Evolutionary conservation across 768 basidiomycete species (phyloP).

Genomic region (Hypholoma sublateritium): DNA sequence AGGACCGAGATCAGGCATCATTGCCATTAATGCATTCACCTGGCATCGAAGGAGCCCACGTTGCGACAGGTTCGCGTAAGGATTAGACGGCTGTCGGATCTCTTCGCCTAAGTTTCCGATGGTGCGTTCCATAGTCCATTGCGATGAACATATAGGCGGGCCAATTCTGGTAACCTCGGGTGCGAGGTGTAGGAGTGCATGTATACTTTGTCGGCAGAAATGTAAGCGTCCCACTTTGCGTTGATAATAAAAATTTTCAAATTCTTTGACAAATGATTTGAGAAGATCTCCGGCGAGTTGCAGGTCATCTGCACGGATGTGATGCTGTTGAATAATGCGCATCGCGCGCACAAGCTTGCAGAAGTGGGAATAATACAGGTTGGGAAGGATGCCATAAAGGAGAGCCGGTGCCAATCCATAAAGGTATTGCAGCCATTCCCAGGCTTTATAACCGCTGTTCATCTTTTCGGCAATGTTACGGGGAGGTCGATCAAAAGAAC

Average conservation of each 20-base stretch:
- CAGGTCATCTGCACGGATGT: constrained; percentile 3
- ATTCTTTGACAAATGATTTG: constrained; percentile 23
- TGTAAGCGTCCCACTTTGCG: constrained; percentile 27
- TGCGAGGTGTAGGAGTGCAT: constrained; percentile 26
- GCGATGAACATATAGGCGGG: constrained; percentile 9
- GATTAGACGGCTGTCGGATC: constrained; percentile 25
- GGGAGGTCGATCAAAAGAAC: constrained; percentile 40
- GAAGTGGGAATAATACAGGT: background rate
- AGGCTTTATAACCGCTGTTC: constrained; percentile 22
- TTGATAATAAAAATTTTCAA: constrained; percentile 34
- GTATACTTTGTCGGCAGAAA: constrained; percentile 31
- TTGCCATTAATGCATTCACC: constrained; percentile 16
- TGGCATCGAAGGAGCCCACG: constrained; percentile 15
- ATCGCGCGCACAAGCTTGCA: constrained; percentile 28
- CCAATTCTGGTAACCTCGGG: constrained; percentile 24
- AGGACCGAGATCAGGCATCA: constrained; percentile 9
- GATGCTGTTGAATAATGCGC: constrained; percentile 22
- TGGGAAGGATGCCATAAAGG: constrained; percentile 24
- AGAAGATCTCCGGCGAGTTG: constrained; percentile 1
- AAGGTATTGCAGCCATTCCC: constrained; percentile 25
- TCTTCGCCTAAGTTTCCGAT: constrained; percentile 27
- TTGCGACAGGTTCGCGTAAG: constrained; percentile 26
- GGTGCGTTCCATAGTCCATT: constrained; percentile 32
- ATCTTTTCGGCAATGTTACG: constrained; percentile 32
- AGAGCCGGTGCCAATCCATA: constrained; percentile 27